Evolutionary conservation across 805 yeast genomes (phyloP).

Genomic region (Lipomyces japonicus): DNA sequence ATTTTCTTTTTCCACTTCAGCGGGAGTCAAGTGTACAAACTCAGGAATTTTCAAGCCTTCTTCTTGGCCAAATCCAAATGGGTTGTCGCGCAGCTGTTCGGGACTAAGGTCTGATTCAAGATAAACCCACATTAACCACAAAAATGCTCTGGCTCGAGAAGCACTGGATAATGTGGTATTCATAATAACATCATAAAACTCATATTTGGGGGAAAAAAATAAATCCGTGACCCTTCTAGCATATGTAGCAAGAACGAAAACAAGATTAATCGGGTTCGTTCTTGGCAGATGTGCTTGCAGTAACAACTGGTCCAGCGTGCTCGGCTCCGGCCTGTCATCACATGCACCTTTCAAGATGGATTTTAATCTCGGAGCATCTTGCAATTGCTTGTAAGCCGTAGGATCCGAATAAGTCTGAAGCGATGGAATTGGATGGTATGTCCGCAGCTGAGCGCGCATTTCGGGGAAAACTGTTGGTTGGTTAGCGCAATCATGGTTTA

Average conservation of each 20-base stretch:
- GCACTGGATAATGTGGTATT: constrained; percentile 56
- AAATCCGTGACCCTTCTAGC: constrained; percentile 49
- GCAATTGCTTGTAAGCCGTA: constrained; percentile 68
- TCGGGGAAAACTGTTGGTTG: constrained; percentile 62
- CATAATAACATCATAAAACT: constrained; percentile 72
- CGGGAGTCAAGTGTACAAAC: constrained; percentile 33
- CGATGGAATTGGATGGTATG: constrained; percentile 90
- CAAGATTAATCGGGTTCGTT: constrained; percentile 69
- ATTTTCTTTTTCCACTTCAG: constrained; percentile 39
- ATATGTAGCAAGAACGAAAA: constrained; percentile 68
- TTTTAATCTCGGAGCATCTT: constrained; percentile 91
- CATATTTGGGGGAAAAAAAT: constrained; percentile 39
- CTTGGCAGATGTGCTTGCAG: constrained; percentile 37
- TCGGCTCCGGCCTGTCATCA: constrained; percentile 57
- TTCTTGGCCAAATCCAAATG: constrained; percentile 46
- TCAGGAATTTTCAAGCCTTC: constrained; percentile 44
- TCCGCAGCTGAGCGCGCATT: constrained; percentile 88
- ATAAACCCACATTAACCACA: constrained; percentile 81
- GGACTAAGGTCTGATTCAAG: constrained; percentile 65
- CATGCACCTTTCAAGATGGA: constrained; percentile 84
- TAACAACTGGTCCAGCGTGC: constrained; percentile 48
- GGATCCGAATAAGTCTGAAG: constrained; percentile 64
- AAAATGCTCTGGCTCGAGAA: constrained; percentile 65
- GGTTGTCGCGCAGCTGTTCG: constrained; percentile 51
- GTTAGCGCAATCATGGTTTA: background rate